Conservation (phyloP, 2,329 filamentous ascomycete species). For the Sarocladium brachiariae region DNA sequence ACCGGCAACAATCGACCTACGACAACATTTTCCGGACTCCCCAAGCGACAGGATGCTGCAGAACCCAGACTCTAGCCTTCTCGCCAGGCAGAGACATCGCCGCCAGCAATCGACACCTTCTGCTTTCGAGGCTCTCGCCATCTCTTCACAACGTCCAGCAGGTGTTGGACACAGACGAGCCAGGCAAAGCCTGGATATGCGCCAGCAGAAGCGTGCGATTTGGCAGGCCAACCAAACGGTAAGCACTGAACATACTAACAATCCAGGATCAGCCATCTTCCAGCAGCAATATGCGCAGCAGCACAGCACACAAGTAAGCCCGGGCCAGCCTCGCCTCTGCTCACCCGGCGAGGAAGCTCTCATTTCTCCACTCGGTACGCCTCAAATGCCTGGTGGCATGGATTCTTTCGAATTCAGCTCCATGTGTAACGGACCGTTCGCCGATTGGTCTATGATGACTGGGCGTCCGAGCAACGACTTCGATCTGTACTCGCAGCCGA, state of each 20-base stretch:
- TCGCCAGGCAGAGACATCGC: conserved; percentile 58
- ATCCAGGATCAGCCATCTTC: conserved; percentile 45
- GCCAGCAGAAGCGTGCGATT: conserved; percentile 33
- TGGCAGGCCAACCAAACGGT: conserved; percentile 33
- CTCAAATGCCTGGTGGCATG: conserved; percentile 39
- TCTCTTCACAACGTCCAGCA: conserved; percentile 49
- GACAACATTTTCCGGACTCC: conserved; percentile 56
- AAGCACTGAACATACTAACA: conserved; percentile 46
- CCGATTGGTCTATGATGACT: conserved; percentile 6
- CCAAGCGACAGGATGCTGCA: conserved; percentile 73
- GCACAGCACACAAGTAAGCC: conserved; percentile 71
- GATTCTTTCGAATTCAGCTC: conserved; percentile 31
- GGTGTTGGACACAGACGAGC: conserved; percentile 54
- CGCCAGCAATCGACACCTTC: conserved; percentile 83
- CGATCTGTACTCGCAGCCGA: conserved; percentile 8
- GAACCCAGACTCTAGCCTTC: conserved; percentile 64
- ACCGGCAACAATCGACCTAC: conserved; percentile 45
- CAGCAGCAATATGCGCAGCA: conserved; percentile 85
- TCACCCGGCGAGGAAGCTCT: conserved; percentile 46
- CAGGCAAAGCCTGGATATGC: conserved; percentile 72
- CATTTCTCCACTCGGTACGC: conserved; percentile 49
- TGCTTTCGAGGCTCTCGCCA: conserved; percentile 68
- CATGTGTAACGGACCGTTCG: conserved; percentile 6
- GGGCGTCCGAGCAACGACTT: conserved; percentile 7
- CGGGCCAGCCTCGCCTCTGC: conserved; percentile 46